Evolutionary conservation across 306 rosid genomes (phyloP).

Genomic region (Notholithocarpus densiflorus): DNA sequence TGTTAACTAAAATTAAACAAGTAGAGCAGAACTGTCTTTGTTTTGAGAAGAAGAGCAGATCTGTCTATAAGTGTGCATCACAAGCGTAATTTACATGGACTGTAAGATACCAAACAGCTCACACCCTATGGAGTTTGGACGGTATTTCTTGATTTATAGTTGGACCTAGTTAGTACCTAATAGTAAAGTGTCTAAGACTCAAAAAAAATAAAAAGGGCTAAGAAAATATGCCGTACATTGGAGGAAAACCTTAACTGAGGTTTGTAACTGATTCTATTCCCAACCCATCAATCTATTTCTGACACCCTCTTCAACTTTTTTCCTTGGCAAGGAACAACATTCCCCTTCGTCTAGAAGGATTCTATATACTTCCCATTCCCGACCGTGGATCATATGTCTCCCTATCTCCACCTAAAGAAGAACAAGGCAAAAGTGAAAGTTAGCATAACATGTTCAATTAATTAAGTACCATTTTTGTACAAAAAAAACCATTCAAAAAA

Average conservation of each 20-base stretch:
- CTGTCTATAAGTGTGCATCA: neutral
- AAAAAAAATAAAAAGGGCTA: neutral
- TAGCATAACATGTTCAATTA: neutral
- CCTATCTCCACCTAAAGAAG: constrained; percentile 50
- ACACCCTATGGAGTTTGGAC: neutral
- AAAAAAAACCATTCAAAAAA: neutral
- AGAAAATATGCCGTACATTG: constrained; percentile 16
- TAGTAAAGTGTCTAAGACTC: neutral
- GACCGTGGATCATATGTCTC: constrained; percentile 39
- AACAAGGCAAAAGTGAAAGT: neutral
- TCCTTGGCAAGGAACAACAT: constrained; percentile 25
- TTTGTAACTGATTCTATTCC: constrained; percentile 11
- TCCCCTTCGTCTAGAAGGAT: constrained; percentile 48
- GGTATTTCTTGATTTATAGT: neutral
- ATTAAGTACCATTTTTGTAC: neutral
- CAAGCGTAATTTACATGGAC: neutral
- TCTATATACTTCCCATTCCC: constrained; percentile 64
- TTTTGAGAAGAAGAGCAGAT: neutral
- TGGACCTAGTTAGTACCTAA: neutral
- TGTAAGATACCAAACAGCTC: neutral
- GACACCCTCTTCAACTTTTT: constrained; percentile 41
- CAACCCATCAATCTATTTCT: constrained; percentile 60
- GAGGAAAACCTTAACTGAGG: neutral
- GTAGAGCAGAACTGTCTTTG: neutral
- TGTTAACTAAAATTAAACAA: neutral